phyloP scores from a whole-genome alignment of 2,329 filamentous ascomycete species.

The Epichloe gansuensis region DNA sequence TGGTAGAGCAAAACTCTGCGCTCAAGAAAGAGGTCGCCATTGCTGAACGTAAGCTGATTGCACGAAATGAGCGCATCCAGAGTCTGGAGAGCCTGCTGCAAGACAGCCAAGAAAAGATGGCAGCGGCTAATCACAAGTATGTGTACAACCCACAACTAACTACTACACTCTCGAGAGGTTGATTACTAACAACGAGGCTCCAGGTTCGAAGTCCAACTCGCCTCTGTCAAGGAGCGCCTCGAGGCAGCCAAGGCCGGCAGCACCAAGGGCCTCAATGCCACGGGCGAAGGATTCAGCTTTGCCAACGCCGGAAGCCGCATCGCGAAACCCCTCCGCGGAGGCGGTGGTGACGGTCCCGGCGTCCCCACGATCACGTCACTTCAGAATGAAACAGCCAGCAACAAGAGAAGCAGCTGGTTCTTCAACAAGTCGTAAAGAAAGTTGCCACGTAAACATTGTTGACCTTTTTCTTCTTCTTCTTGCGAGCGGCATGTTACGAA shows the following conservation, averaged over 20 bases:
- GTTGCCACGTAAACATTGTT: not conserved
- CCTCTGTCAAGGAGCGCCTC: slow-evolving; percentile 92
- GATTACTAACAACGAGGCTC: not conserved
- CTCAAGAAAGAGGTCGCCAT: slow-evolving; percentile 99
- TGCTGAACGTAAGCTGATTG: slow-evolving; percentile 92
- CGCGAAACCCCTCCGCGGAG: slow-evolving; percentile 56
- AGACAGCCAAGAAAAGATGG: slow-evolving; percentile 97
- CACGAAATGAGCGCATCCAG: slow-evolving; percentile 91
- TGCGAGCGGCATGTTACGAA: slow-evolving; percentile 4
- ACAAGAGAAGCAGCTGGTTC: slow-evolving; percentile 65
- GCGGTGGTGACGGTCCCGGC: slow-evolving; percentile 33
- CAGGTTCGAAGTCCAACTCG: slow-evolving; percentile 94
- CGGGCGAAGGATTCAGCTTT: slow-evolving; percentile 61
- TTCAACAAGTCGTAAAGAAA: slow-evolving; percentile 46
- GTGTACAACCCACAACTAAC: slow-evolving; percentile 20
- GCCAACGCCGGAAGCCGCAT: slow-evolving; percentile 51
- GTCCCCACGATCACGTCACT: slow-evolving; percentile 47
- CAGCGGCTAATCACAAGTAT: slow-evolving; percentile 92
- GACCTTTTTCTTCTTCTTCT: not conserved
- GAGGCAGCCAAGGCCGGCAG: slow-evolving; percentile 89
- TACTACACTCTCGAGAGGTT: not conserved
- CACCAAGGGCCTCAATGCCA: slow-evolving; percentile 66
- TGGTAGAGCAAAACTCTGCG: slow-evolving; percentile 93
- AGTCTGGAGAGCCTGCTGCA: slow-evolving; percentile 84
- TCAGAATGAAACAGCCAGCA: slow-evolving; percentile 39